These are phyloP conservation scores for Fraxinus angustifolia DNA, from an alignment of 305 asterid species.

Conservation along the genomic window DNA sequence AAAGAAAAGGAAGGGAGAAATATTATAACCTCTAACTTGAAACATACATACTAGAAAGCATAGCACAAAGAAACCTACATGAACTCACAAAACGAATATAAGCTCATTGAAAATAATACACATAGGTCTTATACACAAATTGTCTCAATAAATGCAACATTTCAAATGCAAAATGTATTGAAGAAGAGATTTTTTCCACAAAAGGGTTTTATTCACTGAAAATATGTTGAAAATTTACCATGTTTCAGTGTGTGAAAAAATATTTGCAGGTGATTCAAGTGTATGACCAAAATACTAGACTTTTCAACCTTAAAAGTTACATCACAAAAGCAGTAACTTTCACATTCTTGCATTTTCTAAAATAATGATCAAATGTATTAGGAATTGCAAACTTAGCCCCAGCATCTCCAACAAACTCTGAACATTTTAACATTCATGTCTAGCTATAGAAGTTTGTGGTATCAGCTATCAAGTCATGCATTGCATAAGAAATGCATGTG, in stretches of 20 bases:
- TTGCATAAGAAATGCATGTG: neutral
- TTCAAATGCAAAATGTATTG: neutral
- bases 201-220: neutral
- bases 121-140: neutral
- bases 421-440: neutral
- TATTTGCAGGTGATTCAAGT: neutral
- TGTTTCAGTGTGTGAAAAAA: neutral
- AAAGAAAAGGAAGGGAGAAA: neutral
- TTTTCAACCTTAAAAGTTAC: conserved; percentile 10
- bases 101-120: neutral
- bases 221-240: neutral
- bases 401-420: neutral
- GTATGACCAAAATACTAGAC: neutral
- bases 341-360: neutral
- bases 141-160: neutral
- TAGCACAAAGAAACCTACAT: neutral
- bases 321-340: conserved; percentile 16
- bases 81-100: neutral
- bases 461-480: neutral
- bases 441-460: neutral
- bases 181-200: neutral
- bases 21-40: neutral
- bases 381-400: neutral
- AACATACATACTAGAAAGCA: neutral
- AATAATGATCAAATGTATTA: neutral